Evolutionary conservation across 2,329 filamentous ascomycete genomes (phyloP).

Genomic region (Ophioceras dolichostomum): DNA sequence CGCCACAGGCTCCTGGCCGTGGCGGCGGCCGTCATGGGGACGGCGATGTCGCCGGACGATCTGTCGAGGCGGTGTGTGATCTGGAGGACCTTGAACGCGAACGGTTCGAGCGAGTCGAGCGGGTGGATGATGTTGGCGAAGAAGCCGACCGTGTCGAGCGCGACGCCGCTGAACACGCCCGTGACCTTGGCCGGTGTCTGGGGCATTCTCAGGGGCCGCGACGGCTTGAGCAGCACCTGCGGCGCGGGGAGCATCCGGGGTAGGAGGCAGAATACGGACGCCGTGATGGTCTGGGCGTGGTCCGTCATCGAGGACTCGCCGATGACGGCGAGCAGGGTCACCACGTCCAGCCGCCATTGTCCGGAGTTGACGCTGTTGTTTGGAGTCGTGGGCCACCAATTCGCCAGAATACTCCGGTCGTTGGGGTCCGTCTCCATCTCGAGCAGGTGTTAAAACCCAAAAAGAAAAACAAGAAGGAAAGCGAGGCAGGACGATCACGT

Average conservation of each 20-base stretch:
- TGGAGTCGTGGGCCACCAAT: constrained; percentile 22
- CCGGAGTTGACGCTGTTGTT: constrained; percentile 19
- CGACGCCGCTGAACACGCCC: constrained; percentile 44
- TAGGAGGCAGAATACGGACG: constrained; percentile 43
- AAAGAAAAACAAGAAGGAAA: not conserved
- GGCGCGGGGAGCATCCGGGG: constrained; percentile 51
- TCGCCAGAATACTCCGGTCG: not conserved
- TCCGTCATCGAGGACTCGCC: constrained; percentile 46
- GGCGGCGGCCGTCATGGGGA: not conserved
- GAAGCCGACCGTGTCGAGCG: constrained; percentile 43
- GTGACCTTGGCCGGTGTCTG: constrained; percentile 40
- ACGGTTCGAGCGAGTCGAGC: constrained; percentile 34
- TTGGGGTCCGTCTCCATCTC: not conserved
- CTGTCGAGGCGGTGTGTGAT: constrained; percentile 30
- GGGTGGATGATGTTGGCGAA: constrained; percentile 50
- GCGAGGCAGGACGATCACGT: not conserved
- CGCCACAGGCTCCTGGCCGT: not conserved
- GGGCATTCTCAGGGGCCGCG: constrained; percentile 42
- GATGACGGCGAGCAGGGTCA: constrained; percentile 50
- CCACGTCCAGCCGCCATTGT: constrained; percentile 47
- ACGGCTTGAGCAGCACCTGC: constrained; percentile 46
- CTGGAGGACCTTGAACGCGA: constrained; percentile 33
- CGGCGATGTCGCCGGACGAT: constrained; percentile 9
- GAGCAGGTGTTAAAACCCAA: not conserved
- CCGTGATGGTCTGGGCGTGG: constrained; percentile 45